Conservation (phyloP, 2,329 filamentous ascomycete genomes). For the Cercospora nicotianae region DNA sequence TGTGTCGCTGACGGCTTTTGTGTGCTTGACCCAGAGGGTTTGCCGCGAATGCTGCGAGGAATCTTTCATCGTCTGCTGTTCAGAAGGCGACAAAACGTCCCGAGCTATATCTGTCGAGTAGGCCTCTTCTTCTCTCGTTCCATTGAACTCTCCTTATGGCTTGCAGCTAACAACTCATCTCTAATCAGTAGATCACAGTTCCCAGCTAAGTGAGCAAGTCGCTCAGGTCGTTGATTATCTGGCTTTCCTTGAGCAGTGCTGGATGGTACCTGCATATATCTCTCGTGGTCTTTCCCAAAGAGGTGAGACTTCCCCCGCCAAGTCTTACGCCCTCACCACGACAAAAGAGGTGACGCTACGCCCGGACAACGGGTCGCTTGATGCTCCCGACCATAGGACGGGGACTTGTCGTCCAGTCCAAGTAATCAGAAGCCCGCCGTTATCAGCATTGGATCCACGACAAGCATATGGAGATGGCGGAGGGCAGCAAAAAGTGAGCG, state of each 20-base stretch:
- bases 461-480: not conserved
- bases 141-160: not conserved
- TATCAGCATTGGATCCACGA: not conserved
- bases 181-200: not conserved
- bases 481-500: not conserved
- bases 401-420: conserved; percentile 13
- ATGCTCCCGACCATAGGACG: not conserved
- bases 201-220: not conserved
- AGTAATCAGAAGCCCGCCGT: conserved; percentile 9
- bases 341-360: conserved; percentile 14
- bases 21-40: not conserved
- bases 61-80: not conserved
- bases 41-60: not conserved
- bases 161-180: not conserved
- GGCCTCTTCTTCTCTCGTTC: not conserved
- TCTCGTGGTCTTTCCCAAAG: conserved; percentile 11
- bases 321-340: conserved; percentile 1
- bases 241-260: not conserved
- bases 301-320: conserved; percentile 7
- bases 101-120: not conserved
- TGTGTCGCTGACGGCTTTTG: not conserved
- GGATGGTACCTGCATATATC: conserved; percentile 11
- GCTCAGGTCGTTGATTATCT: not conserved
- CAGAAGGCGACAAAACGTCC: not conserved
- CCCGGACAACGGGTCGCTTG: not conserved